Evolutionary conservation across 2,329 filamentous ascomycete species (phyloP).

Genomic region (Colletotrichum tofieldiae): DNA sequence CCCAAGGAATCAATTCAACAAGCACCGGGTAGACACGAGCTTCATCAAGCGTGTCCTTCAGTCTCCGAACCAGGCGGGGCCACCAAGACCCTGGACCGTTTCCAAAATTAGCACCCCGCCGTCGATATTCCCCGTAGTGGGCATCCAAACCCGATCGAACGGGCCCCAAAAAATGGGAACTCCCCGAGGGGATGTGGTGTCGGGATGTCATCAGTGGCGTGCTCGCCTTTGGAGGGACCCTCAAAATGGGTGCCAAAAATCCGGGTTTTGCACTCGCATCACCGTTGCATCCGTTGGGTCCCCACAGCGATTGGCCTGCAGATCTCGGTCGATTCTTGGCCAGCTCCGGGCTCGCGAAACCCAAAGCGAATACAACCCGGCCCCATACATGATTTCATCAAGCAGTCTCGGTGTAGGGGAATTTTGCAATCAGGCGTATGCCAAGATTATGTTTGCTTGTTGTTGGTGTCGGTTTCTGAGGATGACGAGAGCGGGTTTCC

Average conservation of each 20-base stretch:
- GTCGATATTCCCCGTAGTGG: neutral
- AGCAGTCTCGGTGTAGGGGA: neutral
- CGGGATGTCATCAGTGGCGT: constrained; percentile 38
- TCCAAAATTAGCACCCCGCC: constrained; percentile 6
- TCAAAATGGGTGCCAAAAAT: constrained; percentile 24
- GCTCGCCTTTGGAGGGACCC: constrained; percentile 1
- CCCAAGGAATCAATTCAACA: neutral
- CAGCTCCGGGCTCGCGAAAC: constrained; percentile 24
- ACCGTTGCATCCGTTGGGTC: constrained; percentile 1
- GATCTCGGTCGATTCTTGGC: constrained; percentile 39
- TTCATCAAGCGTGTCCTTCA: neutral
- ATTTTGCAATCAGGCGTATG: neutral
- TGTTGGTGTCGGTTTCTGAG: neutral
- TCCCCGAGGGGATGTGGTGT: neutral
- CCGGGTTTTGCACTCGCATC: constrained; percentile 27
- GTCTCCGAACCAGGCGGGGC: neutral
- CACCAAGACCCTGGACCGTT: neutral
- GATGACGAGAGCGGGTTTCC: neutral
- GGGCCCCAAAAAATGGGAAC: neutral
- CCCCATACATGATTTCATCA: constrained; percentile 42
- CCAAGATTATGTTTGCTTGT: constrained; percentile 9
- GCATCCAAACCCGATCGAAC: neutral
- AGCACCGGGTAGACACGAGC: neutral
- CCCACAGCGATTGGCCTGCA: constrained; percentile 36
- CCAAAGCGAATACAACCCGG: constrained; percentile 32